These are phyloP conservation scores for Cucumis hystrix DNA, from an alignment of 306 rosid species.

Conservation along the genomic window DNA sequence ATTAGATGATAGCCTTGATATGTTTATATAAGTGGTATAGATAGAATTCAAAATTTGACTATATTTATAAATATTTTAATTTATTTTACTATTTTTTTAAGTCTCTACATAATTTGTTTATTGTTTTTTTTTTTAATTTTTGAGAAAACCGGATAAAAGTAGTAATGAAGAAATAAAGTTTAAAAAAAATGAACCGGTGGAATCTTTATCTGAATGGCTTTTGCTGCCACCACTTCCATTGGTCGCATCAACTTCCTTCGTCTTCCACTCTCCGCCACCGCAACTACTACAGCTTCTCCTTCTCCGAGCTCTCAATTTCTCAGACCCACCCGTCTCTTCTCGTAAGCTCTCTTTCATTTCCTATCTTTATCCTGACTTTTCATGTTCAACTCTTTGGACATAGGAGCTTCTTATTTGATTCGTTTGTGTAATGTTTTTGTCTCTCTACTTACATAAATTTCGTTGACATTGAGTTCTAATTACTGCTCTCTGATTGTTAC, in stretches of 20 bases:
- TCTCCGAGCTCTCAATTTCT: background rate
- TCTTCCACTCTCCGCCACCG: slow-evolving; percentile 1
- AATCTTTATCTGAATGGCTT: slow-evolving; percentile 4
- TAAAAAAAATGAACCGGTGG: background rate
- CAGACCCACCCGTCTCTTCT: background rate
- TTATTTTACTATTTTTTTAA: no score
- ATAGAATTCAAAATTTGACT: no score
- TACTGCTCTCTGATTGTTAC: background rate
- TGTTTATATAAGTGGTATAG: no score
- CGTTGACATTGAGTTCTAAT: background rate
- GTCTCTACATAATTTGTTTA: no score
- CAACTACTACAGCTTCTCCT: background rate
- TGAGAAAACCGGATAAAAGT: background rate
- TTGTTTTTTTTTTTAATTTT: no score
- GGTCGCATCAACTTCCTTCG: slow-evolving; percentile 2
- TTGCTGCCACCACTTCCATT: background rate
- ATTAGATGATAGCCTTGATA: no score
- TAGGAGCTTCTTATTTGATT: background rate
- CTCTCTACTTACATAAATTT: background rate
- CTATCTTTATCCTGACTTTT: background rate
- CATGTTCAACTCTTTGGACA: background rate
- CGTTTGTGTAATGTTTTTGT: background rate
- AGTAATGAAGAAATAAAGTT: background rate
- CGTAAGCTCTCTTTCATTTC: background rate
- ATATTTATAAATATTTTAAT: no score